Evolutionary conservation across 148 eudicot genomes (phyloP), one percentile per base, ranked within the genome.

Genomic region (Vaccinium macrocarpon): DNA sequence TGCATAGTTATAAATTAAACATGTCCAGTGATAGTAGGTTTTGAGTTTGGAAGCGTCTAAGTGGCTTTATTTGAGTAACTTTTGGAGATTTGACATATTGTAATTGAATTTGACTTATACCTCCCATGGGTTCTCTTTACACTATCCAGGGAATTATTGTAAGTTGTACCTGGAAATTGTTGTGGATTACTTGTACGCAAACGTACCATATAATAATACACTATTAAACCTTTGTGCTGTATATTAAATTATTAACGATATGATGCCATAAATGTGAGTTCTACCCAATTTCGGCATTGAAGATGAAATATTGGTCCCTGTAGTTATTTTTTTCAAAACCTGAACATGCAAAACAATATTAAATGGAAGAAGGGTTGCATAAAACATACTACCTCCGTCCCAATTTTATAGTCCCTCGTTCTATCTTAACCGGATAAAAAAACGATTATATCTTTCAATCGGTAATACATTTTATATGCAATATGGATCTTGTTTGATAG

Each of bases 51-150:
- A 74, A 74, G 50, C 6, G 9, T 74, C 25, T 75, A 21, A 73
- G n/a, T 74, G 50, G 78, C 23, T 49, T 72, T 38, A 21, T 75
- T 42, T 75, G 53, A 75, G 78, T n/a, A 46, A 46, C 52, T 75
- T 74, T 42, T 38, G n/a, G 78, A 74, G 78, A 74, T 74, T 18
- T 74, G 78, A 72, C 52, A 74, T 74, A 38, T 42, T 74, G 18
- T 72, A n/a, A 5, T 72, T 35, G 32, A 29, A 72, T 38, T 72
- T 68, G 32, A 27, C 73, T 68, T 13, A 68, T 68, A 21, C 27
- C 73, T 25, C 32, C 2, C 15, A 14, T 25, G 32, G 25, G 16
- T 66, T 66, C 72, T 66, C 35, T 10, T 66, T 66, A 11, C 13
- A 68, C 38, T 68, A 27, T 25, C 46, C 14, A 15, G 76, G 42